phyloP scores from a whole-genome alignment of 495 filamentous ascomycete genomes.

The Penicillium maclennaniae region DNA sequence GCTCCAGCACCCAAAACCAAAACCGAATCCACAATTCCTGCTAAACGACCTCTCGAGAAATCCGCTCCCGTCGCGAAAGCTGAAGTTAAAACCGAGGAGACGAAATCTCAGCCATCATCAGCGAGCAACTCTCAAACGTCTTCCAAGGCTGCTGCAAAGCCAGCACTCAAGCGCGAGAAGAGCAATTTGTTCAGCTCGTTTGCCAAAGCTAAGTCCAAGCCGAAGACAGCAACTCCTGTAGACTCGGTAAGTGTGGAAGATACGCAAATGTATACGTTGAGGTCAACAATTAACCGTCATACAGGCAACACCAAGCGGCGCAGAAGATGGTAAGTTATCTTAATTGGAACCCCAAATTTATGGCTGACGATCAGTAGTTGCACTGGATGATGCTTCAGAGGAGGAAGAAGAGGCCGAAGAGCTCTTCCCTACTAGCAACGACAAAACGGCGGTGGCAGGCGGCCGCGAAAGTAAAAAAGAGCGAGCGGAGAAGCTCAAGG shows the following conservation, averaged over 20 bases:
- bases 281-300: not conserved
- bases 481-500: conserved; percentile 65
- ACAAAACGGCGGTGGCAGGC: conserved; percentile 26
- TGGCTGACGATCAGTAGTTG: conserved; percentile 22
- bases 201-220: conserved; percentile 68
- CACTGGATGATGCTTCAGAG: conserved; percentile 62
- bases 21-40: conserved; percentile 28
- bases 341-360: not conserved
- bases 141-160: conserved; percentile 32
- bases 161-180: conserved; percentile 55
- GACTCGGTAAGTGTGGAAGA: conserved; percentile 43
- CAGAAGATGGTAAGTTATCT: conserved; percentile 52
- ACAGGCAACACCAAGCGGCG: conserved; percentile 25
- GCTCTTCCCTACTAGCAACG: conserved; percentile 45
- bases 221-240: conserved; percentile 47
- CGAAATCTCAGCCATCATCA: conserved; percentile 24
- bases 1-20: conserved; percentile 17
- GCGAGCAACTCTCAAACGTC: conserved; percentile 25
- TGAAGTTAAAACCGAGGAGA: conserved; percentile 29
- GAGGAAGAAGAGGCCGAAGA: conserved; percentile 75
- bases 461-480: conserved; percentile 60
- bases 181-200: conserved; percentile 79
- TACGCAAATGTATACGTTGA: conserved; percentile 1
- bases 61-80: conserved; percentile 22
- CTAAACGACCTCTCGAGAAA: conserved; percentile 32